Conservation (phyloP, 2,329 filamentous ascomycete genomes). For the Magnaporthiopsis poae region DNA sequence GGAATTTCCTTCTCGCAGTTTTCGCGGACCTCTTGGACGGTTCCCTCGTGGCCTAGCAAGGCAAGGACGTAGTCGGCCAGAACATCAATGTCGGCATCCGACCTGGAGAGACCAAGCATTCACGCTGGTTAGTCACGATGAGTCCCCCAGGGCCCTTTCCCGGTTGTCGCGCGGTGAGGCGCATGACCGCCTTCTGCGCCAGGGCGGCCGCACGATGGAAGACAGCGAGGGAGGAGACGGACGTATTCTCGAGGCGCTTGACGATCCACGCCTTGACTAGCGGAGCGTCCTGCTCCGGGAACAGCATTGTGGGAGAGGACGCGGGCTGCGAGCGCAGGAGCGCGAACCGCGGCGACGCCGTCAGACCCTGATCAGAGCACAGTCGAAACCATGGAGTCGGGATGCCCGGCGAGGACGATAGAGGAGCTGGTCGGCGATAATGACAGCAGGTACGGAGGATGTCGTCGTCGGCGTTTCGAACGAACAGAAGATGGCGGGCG, state of each 20-base stretch:
- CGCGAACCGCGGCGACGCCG: not conserved
- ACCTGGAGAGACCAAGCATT: conserved; percentile 34
- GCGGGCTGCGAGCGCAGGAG: not conserved
- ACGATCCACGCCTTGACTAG: conserved; percentile 69
- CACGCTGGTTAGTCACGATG: not conserved
- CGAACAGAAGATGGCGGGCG: not conserved
- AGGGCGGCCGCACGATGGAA: not conserved
- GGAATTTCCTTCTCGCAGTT: conserved; percentile 63
- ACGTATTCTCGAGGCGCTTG: conserved; percentile 67
- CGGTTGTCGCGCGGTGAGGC: conserved; percentile 1
- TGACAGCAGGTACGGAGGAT: too few species aligned
- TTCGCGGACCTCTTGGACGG: conserved; percentile 51
- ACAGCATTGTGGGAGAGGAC: conserved; percentile 42
- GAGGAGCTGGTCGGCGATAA: too few species aligned
- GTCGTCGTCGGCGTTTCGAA: too few species aligned
- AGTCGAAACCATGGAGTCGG: not conserved
- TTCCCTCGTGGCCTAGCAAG: conserved; percentile 60
- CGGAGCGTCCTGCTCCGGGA: conserved; percentile 51
- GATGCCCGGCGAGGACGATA: too few species aligned
- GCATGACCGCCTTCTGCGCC: not conserved
- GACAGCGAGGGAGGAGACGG: conserved; percentile 22
- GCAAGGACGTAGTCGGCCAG: conserved; percentile 78
- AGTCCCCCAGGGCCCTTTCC: conserved; percentile 4
- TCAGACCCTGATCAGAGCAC: not conserved
- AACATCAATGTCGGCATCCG: conserved; percentile 71